phyloP scores from a whole-genome alignment of 805 yeast genomes.

The Metschnikowia anglica region DNA sequence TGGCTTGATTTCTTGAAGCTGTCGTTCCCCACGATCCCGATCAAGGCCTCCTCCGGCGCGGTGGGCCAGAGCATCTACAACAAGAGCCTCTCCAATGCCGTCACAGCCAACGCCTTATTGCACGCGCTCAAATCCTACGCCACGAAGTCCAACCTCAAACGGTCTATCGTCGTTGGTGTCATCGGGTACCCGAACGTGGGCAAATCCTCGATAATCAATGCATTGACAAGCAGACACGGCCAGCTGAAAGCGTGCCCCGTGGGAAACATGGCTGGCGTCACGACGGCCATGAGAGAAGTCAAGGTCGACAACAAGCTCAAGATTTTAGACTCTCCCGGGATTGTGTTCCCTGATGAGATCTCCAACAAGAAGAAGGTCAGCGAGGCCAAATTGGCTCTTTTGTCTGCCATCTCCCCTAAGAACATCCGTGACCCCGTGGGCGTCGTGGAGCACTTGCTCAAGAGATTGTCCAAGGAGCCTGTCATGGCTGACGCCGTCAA shows the following conservation, averaged over 20 bases:
- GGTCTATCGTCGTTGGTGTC: conserved; percentile 91
- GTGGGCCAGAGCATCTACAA: conserved; percentile 67
- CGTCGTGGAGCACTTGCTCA: conserved; percentile 74
- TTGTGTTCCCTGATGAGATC: conserved; percentile 80
- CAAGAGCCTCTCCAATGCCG: conserved; percentile 66
- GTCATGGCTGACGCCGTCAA: conserved; percentile 78
- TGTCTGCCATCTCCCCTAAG: conserved; percentile 88
- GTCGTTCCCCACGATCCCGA: conserved; percentile 88
- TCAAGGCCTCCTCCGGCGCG: conserved; percentile 77
- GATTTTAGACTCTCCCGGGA: conserved; percentile 94
- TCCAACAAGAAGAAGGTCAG: conserved; percentile 41
- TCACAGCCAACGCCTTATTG: conserved; percentile 71
- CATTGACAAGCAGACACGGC: conserved; percentile 79
- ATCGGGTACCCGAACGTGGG: conserved; percentile 98
- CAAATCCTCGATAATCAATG: conserved; percentile 90
- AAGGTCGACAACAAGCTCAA: conserved; percentile 88
- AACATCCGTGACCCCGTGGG: conserved; percentile 80
- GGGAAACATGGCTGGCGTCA: conserved; percentile 97
- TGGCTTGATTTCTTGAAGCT: conserved; percentile 81
- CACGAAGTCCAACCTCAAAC: conserved; percentile 75
- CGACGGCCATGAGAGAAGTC: conserved; percentile 87
- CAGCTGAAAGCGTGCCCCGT: conserved; percentile 83
- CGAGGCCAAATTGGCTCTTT: conserved; percentile 80
- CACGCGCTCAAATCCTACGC: conserved; percentile 86
- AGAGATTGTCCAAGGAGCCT: conserved; percentile 68